A percentile compares a stretch with the other conserved stretches of the same genome.
Conservation (phyloP, 345 rosid genomes). For the Odontarrhena argentea region DNA sequence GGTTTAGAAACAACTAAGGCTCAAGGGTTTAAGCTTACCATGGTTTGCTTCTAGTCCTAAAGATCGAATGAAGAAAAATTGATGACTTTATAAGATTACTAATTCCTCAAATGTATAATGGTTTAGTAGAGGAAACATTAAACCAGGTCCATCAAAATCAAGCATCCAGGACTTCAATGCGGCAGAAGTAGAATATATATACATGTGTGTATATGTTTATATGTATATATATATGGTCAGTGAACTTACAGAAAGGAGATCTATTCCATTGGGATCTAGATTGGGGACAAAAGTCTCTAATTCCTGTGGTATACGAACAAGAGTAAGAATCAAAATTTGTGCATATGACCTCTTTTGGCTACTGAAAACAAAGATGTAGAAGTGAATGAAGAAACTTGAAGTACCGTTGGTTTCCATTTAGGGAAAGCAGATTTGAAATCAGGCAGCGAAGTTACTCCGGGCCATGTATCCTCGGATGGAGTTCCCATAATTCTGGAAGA, state of each 20-base stretch:
- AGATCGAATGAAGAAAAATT: not conserved
- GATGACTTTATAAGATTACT: conserved; percentile 10
- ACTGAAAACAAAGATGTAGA: not conserved
- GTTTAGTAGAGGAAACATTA: conserved; percentile 18
- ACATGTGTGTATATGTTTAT: not conserved
- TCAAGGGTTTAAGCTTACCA: not conserved
- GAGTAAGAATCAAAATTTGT: conserved; percentile 7
- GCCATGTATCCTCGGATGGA: conserved; percentile 90
- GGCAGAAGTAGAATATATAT: not conserved
- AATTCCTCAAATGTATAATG: conserved; percentile 4
- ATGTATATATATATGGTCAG: conserved; percentile 18
- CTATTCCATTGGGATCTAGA: conserved; percentile 78
- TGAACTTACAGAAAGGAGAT: conserved; percentile 83
- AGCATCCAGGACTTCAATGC: conserved; percentile 18
- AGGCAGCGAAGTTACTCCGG: conserved; percentile 87
- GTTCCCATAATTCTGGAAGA: conserved; percentile 77
- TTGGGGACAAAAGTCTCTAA: conserved; percentile 67
- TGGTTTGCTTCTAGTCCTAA: conserved; percentile 3
- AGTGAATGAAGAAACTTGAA: conserved; percentile 13
- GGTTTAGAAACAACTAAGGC: too few relatives aligned
- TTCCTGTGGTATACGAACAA: conserved; percentile 53
- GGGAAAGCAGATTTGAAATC: conserved; percentile 95
- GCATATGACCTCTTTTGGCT: conserved; percentile 5
- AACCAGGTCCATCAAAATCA: conserved; percentile 2
- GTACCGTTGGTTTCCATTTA: conserved; percentile 86